phyloP scores from a whole-genome alignment of 2,329 filamentous ascomycete genomes.

The Penicillium hesseltinei region DNA sequence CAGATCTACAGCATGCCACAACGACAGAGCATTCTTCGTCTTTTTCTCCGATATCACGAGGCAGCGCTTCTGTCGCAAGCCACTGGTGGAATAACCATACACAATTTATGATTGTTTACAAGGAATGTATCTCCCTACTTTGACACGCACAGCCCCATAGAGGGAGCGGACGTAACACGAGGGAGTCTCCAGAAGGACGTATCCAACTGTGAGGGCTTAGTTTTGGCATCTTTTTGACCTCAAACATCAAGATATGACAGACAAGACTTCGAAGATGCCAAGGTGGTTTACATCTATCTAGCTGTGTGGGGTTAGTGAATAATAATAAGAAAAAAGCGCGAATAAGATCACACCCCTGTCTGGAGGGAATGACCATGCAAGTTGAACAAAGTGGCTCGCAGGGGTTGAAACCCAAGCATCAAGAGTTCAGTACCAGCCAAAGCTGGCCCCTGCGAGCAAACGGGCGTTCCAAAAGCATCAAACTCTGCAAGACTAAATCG shows the following conservation, averaged over 20 bases:
- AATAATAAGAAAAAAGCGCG: background rate
- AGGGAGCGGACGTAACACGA: slow-evolving; percentile 45
- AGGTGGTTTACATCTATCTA: slow-evolving; percentile 5
- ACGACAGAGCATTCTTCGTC: background rate
- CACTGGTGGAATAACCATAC: background rate
- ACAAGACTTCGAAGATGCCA: slow-evolving; percentile 49
- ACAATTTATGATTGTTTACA: background rate
- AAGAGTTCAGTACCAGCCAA: background rate
- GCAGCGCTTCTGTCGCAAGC: background rate
- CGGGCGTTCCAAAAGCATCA: background rate
- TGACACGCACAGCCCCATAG: slow-evolving; percentile 44
- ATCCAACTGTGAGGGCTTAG: slow-evolving; percentile 30
- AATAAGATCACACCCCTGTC: background rate
- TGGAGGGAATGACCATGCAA: background rate
- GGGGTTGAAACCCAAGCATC: background rate
- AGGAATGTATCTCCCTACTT: slow-evolving; percentile 45
- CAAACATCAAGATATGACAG: slow-evolving; percentile 42
- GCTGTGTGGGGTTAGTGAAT: background rate
- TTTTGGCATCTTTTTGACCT: slow-evolving; percentile 49
- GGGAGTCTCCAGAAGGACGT: slow-evolving; percentile 34
- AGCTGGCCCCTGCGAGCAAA: background rate
- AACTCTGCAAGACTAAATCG: background rate
- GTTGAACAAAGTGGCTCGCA: background rate
- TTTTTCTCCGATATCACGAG: background rate
- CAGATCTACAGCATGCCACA: background rate